phyloP scores from a whole-genome alignment of 2,329 filamentous ascomycete species.

The Pseudogymnoascus sp. region DNA sequence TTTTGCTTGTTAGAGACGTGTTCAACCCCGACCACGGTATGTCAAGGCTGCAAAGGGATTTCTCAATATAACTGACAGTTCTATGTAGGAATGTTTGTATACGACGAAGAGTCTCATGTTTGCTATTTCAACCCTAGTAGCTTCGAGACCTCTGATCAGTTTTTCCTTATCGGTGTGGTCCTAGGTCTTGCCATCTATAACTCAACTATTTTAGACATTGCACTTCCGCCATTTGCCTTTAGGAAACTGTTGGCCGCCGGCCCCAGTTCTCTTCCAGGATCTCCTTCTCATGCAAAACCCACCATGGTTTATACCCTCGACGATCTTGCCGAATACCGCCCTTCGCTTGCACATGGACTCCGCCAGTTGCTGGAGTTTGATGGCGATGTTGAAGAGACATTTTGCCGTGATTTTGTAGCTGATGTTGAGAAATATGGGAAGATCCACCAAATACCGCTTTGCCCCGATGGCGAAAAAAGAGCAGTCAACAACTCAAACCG shows the following conservation, averaged over 20 bases:
- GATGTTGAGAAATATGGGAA: slow-evolving; percentile 71
- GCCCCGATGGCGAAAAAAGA: slow-evolving; percentile 61
- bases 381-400: slow-evolving; percentile 72
- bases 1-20: slow-evolving; percentile 78
- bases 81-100: slow-evolving; percentile 70
- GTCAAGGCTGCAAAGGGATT: slow-evolving; percentile 25
- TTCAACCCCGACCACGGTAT: slow-evolving; percentile 84
- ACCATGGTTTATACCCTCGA: slow-evolving; percentile 67
- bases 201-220: slow-evolving; percentile 83
- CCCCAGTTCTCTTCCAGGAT: slow-evolving; percentile 49
- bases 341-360: slow-evolving; percentile 66
- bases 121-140: slow-evolving; percentile 92
- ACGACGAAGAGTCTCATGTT: slow-evolving; percentile 81
- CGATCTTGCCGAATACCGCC: slow-evolving; percentile 76
- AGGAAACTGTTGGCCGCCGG: slow-evolving; percentile 75
- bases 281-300: slow-evolving; percentile 48
- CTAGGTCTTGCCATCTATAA: slow-evolving; percentile 91
- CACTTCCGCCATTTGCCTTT: slow-evolving; percentile 81
- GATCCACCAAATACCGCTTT: slow-evolving; percentile 58
- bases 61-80: slow-evolving; percentile 11
- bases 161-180: slow-evolving; percentile 80
- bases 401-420: slow-evolving; percentile 74
- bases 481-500: slow-evolving; percentile 79
- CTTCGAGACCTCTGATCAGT: slow-evolving; percentile 86
- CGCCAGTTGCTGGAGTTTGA: slow-evolving; percentile 72